Conservation (phyloP, 2,329 filamentous ascomycete genomes). For the Paracorniculantispora psalliotae region DNA sequence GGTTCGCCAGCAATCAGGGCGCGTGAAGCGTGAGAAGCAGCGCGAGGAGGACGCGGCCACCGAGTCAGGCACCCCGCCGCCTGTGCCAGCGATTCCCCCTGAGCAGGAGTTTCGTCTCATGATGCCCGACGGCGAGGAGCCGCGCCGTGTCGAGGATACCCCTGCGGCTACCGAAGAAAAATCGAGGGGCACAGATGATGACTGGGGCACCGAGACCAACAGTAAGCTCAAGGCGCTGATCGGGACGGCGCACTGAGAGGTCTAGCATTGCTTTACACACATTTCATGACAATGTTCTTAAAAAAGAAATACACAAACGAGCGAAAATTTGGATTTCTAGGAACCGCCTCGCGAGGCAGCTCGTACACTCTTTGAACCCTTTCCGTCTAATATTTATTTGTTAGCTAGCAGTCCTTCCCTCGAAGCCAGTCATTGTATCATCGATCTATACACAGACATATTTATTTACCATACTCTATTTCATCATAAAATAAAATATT, state of each 20-base stretch:
- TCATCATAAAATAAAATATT: neutral
- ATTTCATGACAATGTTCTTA: neutral
- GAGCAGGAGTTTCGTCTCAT: constrained; percentile 46
- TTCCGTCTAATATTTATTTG: neutral
- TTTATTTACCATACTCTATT: neutral
- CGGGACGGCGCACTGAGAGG: constrained; percentile 1
- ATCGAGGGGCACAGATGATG: too few relatives aligned
- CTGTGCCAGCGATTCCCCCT: constrained; percentile 36
- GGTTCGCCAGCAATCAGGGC: constrained; percentile 59
- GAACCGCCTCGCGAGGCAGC: neutral
- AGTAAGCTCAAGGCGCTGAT: neutral
- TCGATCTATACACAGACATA: neutral
- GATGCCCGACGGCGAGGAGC: constrained; percentile 46
- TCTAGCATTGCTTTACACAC: neutral
- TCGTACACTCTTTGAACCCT: neutral
- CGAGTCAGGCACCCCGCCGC: constrained; percentile 31
- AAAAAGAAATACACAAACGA: neutral
- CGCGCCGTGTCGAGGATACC: constrained; percentile 35
- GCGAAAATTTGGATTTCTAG: neutral
- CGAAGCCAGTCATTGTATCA: neutral
- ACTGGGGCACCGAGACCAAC: neutral
- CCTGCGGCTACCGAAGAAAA: neutral
- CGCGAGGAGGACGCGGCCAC: constrained; percentile 25
- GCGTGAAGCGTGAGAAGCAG: constrained; percentile 44
- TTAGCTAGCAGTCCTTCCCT: neutral